A percentile compares a stretch with the other conserved stretches of the same genome.
phyloP scores from a whole-genome alignment of 2,329 filamentous ascomycete species.

The Fusarium piperis region DNA sequence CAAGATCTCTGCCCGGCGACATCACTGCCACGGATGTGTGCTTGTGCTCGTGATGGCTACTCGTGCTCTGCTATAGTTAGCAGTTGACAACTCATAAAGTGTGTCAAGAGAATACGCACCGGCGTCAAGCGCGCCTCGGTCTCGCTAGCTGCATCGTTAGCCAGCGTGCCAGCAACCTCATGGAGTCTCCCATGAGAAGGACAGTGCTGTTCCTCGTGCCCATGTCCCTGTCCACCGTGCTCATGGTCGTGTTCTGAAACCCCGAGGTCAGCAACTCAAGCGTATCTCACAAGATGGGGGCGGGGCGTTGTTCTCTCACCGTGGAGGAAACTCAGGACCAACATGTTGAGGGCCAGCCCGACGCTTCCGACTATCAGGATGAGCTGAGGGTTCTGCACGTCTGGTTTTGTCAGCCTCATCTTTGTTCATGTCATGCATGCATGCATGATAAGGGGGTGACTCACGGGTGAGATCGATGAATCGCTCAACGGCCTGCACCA shows the following conservation, averaged over 20 bases:
- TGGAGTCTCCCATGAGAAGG: conserved; percentile 5
- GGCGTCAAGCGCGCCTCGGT: conserved; percentile 20
- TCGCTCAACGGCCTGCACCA: conserved; percentile 77
- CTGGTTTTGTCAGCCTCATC: conserved; percentile 49
- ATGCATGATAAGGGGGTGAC: conserved; percentile 28
- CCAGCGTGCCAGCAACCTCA: conserved; percentile 12
- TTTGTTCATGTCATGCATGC: neutral
- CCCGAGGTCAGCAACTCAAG: neutral
- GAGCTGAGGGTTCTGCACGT: conserved; percentile 70
- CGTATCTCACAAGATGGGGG: neutral
- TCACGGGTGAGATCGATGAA: conserved; percentile 67
- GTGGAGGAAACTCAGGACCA: conserved; percentile 73
- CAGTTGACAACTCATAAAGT: neutral
- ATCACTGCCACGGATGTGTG: conserved; percentile 49
- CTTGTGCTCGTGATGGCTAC: conserved; percentile 59
- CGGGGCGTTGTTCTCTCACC: conserved; percentile 52
- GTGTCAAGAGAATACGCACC: conserved; percentile 24
- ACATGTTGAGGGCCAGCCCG: conserved; percentile 73
- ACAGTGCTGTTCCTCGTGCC: conserved; percentile 31
- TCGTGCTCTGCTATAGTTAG: conserved; percentile 28
- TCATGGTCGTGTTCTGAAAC: conserved; percentile 49
- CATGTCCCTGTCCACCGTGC: conserved; percentile 44
- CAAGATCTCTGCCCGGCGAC: conserved; percentile 66
- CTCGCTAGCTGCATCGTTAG: conserved; percentile 12
- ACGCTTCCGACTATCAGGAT: conserved; percentile 76